Evolutionary conservation across 78 protist genomes (phyloP), one percentile per base, ranked within the genome.

Genomic region (Acrasis kona): DNA sequence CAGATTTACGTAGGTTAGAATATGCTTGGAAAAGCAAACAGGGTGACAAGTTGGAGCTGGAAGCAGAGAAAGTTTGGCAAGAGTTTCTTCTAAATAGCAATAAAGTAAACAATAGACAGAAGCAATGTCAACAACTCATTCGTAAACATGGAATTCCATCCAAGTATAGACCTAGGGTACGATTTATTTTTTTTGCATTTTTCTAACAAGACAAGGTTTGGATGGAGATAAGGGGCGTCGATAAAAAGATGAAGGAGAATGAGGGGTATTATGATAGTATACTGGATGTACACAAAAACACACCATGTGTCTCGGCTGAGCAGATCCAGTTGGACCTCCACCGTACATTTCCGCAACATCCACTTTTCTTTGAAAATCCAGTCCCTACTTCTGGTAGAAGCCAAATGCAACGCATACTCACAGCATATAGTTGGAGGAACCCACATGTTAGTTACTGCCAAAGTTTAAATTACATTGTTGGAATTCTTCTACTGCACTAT

Each of bases 401-500:
- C 39, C 5, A 9, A 5, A 27, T 9, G 8, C 5, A 9, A 6
- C 10, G 80, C 12, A 75, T 88, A 30, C 73, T 87, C 31, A 29
- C 34, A 10, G 90, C 91, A 1, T 87, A 84, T 73, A 72, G 87
- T 31, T 86, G 86, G 83, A 73, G 89, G 70, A 89, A 89, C 64
- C 84, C 81, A 32, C 70, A 36, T 2, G 88, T 91, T n/a, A 89
- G 92, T 10, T 91, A 91, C 79, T 91, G 94, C 74, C 95, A 91
- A 50, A 77, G 89, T 67, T 85, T 91, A 90, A 91, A 91, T 67
- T 89, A 87, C 66, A 37, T 91, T 5, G 92, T 66, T 4, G 95
- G 86, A 2, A 39, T 76, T 40, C 77, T 91, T 39, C 79, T 91
- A 39, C 39, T 89, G n/a, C 28, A 40, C 57, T 80, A 91, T 87